Base-by-base conservation (phyloP, 495 filamentous ascomycete genomes). In the Thozetella sp. region DNA sequence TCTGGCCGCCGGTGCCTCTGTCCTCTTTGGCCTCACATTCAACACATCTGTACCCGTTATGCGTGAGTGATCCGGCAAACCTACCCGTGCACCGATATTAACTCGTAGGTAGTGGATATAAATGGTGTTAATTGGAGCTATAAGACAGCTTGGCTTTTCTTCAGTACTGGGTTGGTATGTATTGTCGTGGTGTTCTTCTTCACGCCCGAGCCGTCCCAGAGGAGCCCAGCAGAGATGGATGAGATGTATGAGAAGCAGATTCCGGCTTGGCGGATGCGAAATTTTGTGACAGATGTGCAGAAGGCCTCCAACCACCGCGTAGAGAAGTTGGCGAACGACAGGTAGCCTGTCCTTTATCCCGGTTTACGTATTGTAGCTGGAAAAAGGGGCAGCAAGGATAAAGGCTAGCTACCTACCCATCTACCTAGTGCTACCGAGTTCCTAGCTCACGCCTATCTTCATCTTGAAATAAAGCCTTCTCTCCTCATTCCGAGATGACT, bases 211-310 rank as follows among this genome's bases (percentile, higher is more conserved):
- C 46, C 46, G 2, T 53, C 56, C 3, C 56, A 43, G 17, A 46
- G 56, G n/a, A 58, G 30, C 22, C 4, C 56, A n/a, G 56, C 56
- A 12, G 56, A 58, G 25, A 19, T 58, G 20, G 56, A 58, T 27
- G 56, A 58, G 56, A 58, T 58, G 56, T 58, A 58, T 45, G 56
- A 23, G 22, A 58, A 58, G 56, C 17, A 23, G 1, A 25, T 58
- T 11, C 40, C 56, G 17, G 46, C 56, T 3, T 26, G 56, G 46
- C 24, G 25, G 30, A 58, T 58, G 56, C 25, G 12, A 13, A 58
- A 50, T 20, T 58, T 54, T 25, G 46, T 50, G 2, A 58, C 56
- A 1, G 30, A 66, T 46, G 57, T 59, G 45, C 56, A 58, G 56
- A 37, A 15, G 30, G 30, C 15, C 6, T 15, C 6, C 30, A 15